These are phyloP conservation scores for Salix purpurea DNA, from an alignment of 345 rosid species.

Conservation along the genomic window DNA sequence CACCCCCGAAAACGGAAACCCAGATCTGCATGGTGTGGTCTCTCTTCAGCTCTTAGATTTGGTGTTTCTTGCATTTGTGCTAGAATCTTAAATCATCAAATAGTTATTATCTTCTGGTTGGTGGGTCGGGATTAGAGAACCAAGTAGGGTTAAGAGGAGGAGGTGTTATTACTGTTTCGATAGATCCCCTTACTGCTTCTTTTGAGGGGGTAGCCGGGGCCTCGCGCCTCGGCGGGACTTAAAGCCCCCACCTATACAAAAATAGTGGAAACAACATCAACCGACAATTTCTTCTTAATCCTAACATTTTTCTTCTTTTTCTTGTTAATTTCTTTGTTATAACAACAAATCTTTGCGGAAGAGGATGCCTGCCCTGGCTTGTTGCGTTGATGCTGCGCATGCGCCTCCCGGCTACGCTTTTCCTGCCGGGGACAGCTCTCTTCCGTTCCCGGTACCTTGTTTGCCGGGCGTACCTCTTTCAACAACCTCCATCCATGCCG, in stretches of 20 bases:
- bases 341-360: constrained; percentile 28
- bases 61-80: not conserved
- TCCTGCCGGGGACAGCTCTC: constrained; percentile 49
- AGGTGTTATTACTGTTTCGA: constrained; percentile 32
- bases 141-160: constrained; percentile 39
- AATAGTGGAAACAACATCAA: not conserved
- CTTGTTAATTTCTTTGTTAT: not conserved
- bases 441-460: constrained; percentile 32
- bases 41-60: constrained; percentile 17
- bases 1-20: not conserved
- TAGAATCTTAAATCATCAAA: not conserved
- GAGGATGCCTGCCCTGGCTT: constrained; percentile 89
- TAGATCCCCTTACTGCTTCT: constrained; percentile 63
- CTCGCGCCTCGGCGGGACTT: constrained; percentile 97
- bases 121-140: constrained; percentile 40
- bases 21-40: constrained; percentile 40
- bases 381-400: constrained; percentile 64
- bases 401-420: constrained; percentile 58
- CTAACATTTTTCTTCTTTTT: not conserved
- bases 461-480: constrained; percentile 27
- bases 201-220: constrained; percentile 99
- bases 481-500: constrained; percentile 13
- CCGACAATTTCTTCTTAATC: not conserved
- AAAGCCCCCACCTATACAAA: constrained; percentile 81
- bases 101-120: constrained; percentile 28